Base-by-base conservation (phyloP, 345 rosid species). In the Bretschneidera sinensis region DNA sequence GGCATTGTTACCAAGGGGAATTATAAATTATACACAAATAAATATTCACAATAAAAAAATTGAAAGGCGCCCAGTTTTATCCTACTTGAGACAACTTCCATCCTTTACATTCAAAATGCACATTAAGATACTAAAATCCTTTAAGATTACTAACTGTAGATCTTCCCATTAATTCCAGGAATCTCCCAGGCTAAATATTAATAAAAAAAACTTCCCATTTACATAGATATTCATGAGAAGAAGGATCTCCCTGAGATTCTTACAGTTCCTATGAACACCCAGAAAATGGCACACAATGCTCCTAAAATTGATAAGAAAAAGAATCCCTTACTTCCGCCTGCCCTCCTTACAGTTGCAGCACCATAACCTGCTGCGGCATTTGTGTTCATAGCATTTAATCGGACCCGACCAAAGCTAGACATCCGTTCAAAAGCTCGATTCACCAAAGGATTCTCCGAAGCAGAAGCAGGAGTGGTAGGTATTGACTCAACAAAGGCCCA, bases 401-500 rank as follows among this genome's bases (percentile, higher is more conserved):
- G 79, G 51, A 78, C 25, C 72, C 79, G 76, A 56, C 95, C 78
- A 61, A 77, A 75, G 78, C 89, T 92, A 47, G 97, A 78, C 81
- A 84, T 80, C 35, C 89, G 78, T 76, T 71, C 85, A 1, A 85
- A 60, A 54, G 91, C 89, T 22, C 79, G 79, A 54, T 78, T 87
- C 17, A 82, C 86, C 49, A 89, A 69, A 17, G 88, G 83, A 43
- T 0, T 79, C 82, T 92, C 97, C 0, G 91, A 60, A 28, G 98
- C 98, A 24, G 84, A 81, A 21, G 97, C 98, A 1, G 98, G 98
- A 47, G 76, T 75, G 3, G 96, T 57, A 21, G 97, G 98, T 68
- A 92, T 85, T 0, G 97, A 84, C 53, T 92, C 98, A 63, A 92
- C 82, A 67, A 85, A 83, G 17, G 72, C 19, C 97, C 97, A 89